A percentile compares a stretch with the other conserved stretches of the same genome.
phyloP scores from a whole-genome alignment of 2,329 filamentous ascomycete genomes.

The Diaporthe sp. region DNA sequence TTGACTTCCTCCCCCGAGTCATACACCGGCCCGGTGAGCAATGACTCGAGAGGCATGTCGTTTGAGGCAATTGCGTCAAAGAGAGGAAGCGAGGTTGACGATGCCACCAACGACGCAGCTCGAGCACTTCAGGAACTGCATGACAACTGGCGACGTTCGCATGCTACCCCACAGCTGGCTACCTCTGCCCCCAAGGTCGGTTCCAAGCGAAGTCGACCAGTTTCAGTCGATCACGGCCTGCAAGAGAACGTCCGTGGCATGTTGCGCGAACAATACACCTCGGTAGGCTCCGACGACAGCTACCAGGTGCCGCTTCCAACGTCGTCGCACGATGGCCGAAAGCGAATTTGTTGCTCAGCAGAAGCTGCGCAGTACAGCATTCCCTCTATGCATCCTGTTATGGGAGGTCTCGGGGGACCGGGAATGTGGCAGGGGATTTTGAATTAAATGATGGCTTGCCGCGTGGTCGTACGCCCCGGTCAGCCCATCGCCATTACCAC shows the following conservation, averaged over 20 bases:
- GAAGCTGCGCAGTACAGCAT: conserved; percentile 64
- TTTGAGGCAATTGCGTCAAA: conserved; percentile 58
- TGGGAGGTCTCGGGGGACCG: conserved; percentile 63
- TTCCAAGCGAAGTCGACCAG: conserved; percentile 69
- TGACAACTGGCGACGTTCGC: conserved; percentile 55
- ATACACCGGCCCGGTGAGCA: conserved; percentile 63
- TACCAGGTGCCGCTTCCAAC: conserved; percentile 53
- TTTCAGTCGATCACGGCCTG: conserved; percentile 67
- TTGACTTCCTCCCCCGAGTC: conserved; percentile 67
- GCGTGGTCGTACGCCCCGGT: not conserved
- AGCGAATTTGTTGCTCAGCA: conserved; percentile 74
- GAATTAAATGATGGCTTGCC: conserved; percentile 58
- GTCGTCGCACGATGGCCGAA: conserved; percentile 62
- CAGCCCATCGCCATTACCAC: not conserved
- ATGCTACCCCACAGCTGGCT: conserved; percentile 44
- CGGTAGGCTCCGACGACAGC: conserved; percentile 45
- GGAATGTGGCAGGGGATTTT: conserved; percentile 77
- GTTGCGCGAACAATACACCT: conserved; percentile 53
- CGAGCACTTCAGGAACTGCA: conserved; percentile 70
- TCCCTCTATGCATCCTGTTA: conserved; percentile 58
- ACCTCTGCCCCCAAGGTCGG: conserved; percentile 50
- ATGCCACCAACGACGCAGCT: conserved; percentile 64
- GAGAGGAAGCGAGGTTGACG: conserved; percentile 60
- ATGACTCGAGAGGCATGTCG: conserved; percentile 60
- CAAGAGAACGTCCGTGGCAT: conserved; percentile 77